A percentile compares a stretch with the other conserved stretches of the same genome.
These are phyloP conservation scores for Coemansia sp. DNA, from an alignment of 192 early-diverging fungal species.

Conservation along the genomic window DNA sequence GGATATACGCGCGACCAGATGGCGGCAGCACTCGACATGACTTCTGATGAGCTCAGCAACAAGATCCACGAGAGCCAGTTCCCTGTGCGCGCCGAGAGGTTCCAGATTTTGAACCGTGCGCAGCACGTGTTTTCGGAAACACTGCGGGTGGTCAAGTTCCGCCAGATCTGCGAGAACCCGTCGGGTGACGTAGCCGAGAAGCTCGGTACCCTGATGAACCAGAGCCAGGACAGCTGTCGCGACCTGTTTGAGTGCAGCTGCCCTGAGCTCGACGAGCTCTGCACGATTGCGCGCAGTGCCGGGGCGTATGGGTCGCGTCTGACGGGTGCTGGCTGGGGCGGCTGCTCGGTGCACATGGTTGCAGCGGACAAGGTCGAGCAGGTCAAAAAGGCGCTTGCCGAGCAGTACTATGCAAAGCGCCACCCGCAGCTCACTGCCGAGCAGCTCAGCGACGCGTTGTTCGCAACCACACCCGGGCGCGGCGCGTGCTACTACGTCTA, in stretches of 20 bases:
- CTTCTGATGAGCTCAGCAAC: conserved; percentile 42
- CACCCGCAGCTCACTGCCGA: conserved; percentile 53
- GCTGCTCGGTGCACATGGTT: conserved; percentile 81
- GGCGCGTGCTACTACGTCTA: conserved; percentile 36
- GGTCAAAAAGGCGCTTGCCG: conserved; percentile 63
- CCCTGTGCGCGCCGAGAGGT: conserved; percentile 61
- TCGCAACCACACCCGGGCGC: conserved; percentile 45
- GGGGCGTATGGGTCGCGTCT: conserved; percentile 83
- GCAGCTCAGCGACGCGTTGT: conserved; percentile 57
- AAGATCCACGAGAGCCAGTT: conserved; percentile 52
- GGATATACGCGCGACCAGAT: conserved; percentile 44
- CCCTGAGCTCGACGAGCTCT: conserved; percentile 79
- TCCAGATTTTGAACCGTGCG: conserved; percentile 75
- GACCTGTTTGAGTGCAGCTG: conserved; percentile 81
- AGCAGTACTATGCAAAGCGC: conserved; percentile 60
- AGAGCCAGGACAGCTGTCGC: conserved; percentile 79
- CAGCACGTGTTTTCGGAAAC: conserved; percentile 84
- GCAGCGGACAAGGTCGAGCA: conserved; percentile 51
- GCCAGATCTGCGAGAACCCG: conserved; percentile 54
- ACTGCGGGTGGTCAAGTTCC: conserved; percentile 58
- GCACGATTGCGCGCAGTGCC: conserved; percentile 56
- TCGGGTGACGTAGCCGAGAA: conserved; percentile 25
- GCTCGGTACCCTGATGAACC: conserved; percentile 87
- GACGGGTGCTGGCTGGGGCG: conserved; percentile 94
- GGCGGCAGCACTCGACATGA: conserved; percentile 33